Conservation (phyloP, 2,329 filamentous ascomycete species). For the Aspergillus aculeatus region DNA sequence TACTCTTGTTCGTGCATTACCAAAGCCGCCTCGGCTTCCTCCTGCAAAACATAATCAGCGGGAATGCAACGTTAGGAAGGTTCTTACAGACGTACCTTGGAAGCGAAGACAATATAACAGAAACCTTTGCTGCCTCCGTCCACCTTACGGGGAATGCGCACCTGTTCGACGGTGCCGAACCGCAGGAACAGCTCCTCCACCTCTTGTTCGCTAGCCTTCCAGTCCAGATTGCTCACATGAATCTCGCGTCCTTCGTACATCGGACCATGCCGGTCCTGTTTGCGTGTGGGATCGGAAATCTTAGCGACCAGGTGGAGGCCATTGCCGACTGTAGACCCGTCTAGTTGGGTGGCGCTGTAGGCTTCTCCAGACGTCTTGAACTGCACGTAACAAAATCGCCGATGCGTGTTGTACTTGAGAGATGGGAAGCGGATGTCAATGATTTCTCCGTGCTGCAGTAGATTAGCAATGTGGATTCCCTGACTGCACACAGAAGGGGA, state of each 20-base stretch:
- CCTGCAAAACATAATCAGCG: constrained; percentile 37
- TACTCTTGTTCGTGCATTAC: constrained; percentile 71
- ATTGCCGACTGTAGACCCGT: constrained; percentile 68
- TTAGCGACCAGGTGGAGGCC: constrained; percentile 70
- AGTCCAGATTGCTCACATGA: constrained; percentile 69
- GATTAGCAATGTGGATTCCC: constrained; percentile 11
- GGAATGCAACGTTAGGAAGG: not conserved
- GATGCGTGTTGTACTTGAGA: constrained; percentile 80
- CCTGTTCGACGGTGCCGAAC: constrained; percentile 71
- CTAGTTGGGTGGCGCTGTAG: constrained; percentile 67
- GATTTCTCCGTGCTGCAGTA: constrained; percentile 68
- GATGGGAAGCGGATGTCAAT: constrained; percentile 86
- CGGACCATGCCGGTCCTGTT: constrained; percentile 76
- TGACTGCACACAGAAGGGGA: not conserved
- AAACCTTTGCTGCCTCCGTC: constrained; percentile 72
- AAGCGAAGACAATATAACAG: constrained; percentile 75
- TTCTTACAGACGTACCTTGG: constrained; percentile 47
- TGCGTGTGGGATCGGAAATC: constrained; percentile 77
- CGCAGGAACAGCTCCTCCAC: constrained; percentile 69
- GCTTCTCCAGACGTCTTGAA: constrained; percentile 71
- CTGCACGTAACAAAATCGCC: constrained; percentile 95
- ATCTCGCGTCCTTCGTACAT: constrained; percentile 85
- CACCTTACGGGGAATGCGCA: constrained; percentile 68
- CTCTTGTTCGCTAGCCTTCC: constrained; percentile 63
- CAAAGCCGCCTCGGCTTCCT: constrained; percentile 64